Conservation (phyloP, 1,284 basidiomycete genomes). For the Pyrrhoderma noxium region DNA sequence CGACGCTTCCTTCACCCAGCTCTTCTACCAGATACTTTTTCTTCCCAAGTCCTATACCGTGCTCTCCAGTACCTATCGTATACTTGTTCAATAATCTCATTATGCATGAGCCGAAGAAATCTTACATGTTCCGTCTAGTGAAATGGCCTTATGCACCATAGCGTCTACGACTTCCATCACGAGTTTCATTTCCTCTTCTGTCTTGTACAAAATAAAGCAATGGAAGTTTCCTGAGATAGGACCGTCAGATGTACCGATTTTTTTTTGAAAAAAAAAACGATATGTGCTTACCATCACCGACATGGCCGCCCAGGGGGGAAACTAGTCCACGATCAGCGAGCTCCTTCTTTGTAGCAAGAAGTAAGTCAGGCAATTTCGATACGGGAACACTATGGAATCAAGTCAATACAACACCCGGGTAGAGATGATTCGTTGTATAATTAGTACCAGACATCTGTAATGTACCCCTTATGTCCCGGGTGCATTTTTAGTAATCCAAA, state of each 20-base stretch:
- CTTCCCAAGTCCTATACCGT: constrained; percentile 75
- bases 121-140: constrained; percentile 68
- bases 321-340: constrained; percentile 51
- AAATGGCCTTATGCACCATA: constrained; percentile 58
- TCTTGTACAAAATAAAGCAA: constrained; percentile 57
- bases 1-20: constrained; percentile 70
- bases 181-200: constrained; percentile 48
- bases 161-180: constrained; percentile 60
- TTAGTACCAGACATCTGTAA: constrained; percentile 82
- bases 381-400: constrained; percentile 66
- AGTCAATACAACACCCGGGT: constrained; percentile 30
- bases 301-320: constrained; percentile 78
- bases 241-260: constrained; percentile 11
- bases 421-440: constrained; percentile 33
- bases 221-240: constrained; percentile 70
- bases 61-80: constrained; percentile 53
- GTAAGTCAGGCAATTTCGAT: constrained; percentile 59
- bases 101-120: too few species aligned
- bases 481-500: constrained; percentile 63
- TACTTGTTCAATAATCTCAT: too few species aligned
- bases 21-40: constrained; percentile 66
- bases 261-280: constrained; percentile 23
- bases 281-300: constrained; percentile 65
- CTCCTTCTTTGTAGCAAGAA: constrained; percentile 73
- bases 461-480: constrained; percentile 69